Percentiles rank a stretch among this genome's conserved stretches.
These are phyloP conservation scores for Bocquillonia castaneifolia DNA, from an alignment of 441 rosid genomes.

Conservation along the genomic window DNA sequence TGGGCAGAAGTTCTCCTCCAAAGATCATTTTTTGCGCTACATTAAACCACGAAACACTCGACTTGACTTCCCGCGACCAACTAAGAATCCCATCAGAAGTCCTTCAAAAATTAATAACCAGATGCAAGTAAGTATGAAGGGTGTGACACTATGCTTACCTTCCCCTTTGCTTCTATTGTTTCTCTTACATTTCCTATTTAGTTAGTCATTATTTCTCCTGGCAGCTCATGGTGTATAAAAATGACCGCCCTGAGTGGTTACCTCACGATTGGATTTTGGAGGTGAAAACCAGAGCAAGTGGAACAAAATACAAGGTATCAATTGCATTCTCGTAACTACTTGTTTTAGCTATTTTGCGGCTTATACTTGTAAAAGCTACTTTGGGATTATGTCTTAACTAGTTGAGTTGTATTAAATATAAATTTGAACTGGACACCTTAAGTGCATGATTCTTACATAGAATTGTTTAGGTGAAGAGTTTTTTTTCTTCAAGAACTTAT, in stretches of 20 bases:
- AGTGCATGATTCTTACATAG: background rate
- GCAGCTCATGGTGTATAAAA: constrained; percentile 23
- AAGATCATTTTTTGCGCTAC: constrained; percentile 43
- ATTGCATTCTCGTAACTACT: background rate
- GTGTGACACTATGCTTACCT: background rate
- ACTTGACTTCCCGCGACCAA: constrained; percentile 14
- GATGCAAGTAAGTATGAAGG: constrained; percentile 26
- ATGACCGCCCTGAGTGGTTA: constrained; percentile 40
- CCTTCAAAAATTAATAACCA: constrained; percentile 22
- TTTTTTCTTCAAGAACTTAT: background rate
- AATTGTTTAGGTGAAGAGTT: background rate
- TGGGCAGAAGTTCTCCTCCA: constrained; percentile 41
- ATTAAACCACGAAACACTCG: constrained; percentile 22
- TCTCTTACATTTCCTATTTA: constrained; percentile 7
- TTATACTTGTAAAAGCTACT: background rate
- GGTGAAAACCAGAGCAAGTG: constrained; percentile 17
- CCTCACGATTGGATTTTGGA: constrained; percentile 40
- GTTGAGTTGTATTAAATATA: background rate
- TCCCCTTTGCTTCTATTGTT: constrained; percentile 7
- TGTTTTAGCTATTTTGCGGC: background rate
- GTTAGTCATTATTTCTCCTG: constrained; percentile 12
- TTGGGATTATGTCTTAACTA: no score
- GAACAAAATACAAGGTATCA: constrained; percentile 37
- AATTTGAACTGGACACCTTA: no score
- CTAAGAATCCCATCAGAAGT: constrained; percentile 2